Conservation (phyloP, 495 filamentous ascomycete species). For the Massariosphaeria phaeospora region DNA sequence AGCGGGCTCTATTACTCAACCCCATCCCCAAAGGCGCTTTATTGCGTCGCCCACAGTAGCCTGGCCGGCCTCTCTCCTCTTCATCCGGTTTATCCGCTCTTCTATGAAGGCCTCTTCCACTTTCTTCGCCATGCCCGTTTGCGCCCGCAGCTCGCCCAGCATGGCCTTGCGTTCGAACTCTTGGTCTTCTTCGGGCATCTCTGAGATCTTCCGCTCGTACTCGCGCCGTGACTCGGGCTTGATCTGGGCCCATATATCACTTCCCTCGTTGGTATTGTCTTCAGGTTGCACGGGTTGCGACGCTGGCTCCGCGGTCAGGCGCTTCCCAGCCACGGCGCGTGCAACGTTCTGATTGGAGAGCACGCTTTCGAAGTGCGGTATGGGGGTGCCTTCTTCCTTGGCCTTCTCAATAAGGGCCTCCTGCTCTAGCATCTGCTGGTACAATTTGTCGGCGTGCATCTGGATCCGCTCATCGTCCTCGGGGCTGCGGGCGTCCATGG, state of each 20-base stretch:
- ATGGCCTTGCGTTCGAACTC: conserved; percentile 38
- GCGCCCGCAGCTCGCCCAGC: conserved; percentile 34
- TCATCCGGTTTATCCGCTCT: conserved; percentile 33
- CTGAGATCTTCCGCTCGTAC: conserved; percentile 33
- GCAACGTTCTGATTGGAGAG: conserved; percentile 27
- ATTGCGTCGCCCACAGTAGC: conserved; percentile 40
- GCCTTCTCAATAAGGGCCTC: conserved; percentile 65
- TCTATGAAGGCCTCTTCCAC: conserved; percentile 31
- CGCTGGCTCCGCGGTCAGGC: background rate
- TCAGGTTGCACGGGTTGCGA: background rate
- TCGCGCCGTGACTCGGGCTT: conserved; percentile 28
- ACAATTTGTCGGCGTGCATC: conserved; percentile 88
- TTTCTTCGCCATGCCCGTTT: conserved; percentile 30
- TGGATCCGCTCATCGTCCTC: conserved; percentile 85
- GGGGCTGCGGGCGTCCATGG: conserved; percentile 53
- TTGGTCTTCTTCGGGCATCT: conserved; percentile 30
- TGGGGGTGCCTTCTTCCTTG: conserved; percentile 41
- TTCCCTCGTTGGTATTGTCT: conserved; percentile 12
- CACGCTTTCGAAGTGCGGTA: conserved; percentile 31
- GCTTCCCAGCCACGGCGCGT: conserved; percentile 6
- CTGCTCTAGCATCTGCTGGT: conserved; percentile 76
- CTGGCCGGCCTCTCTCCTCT: conserved; percentile 37
- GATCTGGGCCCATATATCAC: conserved; percentile 23
- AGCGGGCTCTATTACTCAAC: conserved; percentile 6
- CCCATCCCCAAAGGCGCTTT: conserved; percentile 39